A percentile compares a stretch with the other conserved stretches of the same genome.
Evolutionary conservation across 2,329 filamentous ascomycete species (phyloP).

Genomic region (Hortaea sp.): DNA sequence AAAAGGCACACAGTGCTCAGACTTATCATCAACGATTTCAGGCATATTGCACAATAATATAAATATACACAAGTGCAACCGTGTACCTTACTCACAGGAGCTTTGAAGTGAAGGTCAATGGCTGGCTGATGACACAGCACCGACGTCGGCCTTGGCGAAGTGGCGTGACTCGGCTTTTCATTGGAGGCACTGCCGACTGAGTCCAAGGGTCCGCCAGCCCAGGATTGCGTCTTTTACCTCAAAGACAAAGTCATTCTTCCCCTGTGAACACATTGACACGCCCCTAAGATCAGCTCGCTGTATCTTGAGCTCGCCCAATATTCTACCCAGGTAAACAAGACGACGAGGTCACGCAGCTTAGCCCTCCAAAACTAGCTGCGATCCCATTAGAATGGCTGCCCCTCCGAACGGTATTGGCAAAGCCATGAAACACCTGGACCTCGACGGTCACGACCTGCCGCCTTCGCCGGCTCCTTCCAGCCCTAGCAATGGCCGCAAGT

Average conservation of each 20-base stretch:
- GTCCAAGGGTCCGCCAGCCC: no score
- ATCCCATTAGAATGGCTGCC: slow-evolving; percentile 18
- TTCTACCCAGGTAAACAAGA: slow-evolving; percentile 3
- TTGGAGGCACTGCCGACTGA: not conserved
- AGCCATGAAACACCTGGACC: slow-evolving; percentile 49
- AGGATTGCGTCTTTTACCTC: not conserved
- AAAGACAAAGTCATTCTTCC: no score
- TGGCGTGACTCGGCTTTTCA: not conserved
- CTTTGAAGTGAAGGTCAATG: not conserved
- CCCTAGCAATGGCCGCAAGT: slow-evolving; percentile 74
- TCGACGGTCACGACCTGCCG: slow-evolving; percentile 75
- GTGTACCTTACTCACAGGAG: no score
- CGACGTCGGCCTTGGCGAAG: not conserved
- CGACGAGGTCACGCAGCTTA: slow-evolving; percentile 18
- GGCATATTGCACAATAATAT: slow-evolving; percentile 26
- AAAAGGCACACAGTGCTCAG: slow-evolving; percentile 66
- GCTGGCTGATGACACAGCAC: not conserved
- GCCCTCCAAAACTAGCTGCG: slow-evolving; percentile 22
- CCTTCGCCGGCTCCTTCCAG: slow-evolving; percentile 90
- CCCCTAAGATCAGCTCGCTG: not conserved
- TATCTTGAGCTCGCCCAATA: slow-evolving; percentile 3
- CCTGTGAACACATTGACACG: no score
- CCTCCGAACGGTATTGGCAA: slow-evolving; percentile 28
- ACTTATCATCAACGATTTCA: slow-evolving; percentile 65
- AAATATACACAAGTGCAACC: no score